Conservation (phyloP, 169 alveolate genomes). For the Plasmodium adleri region DNA sequence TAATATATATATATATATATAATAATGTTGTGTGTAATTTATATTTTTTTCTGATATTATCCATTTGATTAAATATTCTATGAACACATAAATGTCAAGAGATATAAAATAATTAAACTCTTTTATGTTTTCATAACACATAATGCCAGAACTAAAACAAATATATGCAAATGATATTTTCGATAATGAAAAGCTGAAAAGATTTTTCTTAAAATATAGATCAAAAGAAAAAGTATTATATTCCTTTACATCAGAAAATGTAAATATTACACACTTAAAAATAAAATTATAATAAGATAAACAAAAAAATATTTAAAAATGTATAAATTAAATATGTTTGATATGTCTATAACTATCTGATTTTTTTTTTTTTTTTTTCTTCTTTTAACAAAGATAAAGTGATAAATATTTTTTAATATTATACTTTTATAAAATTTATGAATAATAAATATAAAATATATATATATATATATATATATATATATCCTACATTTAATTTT, state of each 20-base stretch:
- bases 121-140: background rate
- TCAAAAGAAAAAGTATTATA: constrained; percentile 64
- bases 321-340: background rate
- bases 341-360: background rate
- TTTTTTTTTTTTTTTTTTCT: background rate
- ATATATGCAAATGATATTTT: constrained; percentile 50
- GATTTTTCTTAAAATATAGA: constrained; percentile 64
- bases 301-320: background rate
- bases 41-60: no score
- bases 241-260: constrained; percentile 72
- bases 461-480: background rate
- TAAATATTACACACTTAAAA: background rate
- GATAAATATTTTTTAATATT: background rate
- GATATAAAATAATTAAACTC: no score
- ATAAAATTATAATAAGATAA: background rate
- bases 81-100: no score
- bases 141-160: constrained; percentile 53
- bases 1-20: no score
- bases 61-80: no score
- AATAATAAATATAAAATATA: background rate
- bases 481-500: background rate
- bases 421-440: no score
- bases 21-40: no score
- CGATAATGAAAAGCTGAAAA: constrained; percentile 53
- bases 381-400: background rate